phyloP scores from a whole-genome alignment of 306 rosid species.

The Aeschynomene evenia region DNA sequence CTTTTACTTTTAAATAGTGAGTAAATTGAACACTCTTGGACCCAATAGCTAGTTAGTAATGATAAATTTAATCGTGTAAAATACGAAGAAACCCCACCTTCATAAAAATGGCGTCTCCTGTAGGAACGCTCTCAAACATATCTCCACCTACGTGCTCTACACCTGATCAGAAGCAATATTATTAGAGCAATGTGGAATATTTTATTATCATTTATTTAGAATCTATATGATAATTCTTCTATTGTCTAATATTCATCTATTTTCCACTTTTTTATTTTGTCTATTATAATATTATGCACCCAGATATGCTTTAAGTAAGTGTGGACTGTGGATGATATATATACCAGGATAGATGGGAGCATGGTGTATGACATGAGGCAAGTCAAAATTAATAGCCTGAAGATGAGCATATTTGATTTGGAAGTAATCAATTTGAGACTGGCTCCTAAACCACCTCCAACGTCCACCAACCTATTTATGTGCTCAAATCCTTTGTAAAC shows the following conservation, averaged over 20 bases:
- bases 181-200: background rate
- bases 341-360: constrained; percentile 47
- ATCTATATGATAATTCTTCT: too few species aligned
- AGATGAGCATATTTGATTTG: constrained; percentile 40
- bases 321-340: too few species aligned
- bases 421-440: constrained; percentile 47
- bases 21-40: too few species aligned
- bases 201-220: background rate
- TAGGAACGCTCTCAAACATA: constrained; percentile 54
- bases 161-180: constrained; percentile 7
- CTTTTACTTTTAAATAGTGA: too few species aligned
- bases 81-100: constrained; percentile 30
- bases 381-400: constrained; percentile 34
- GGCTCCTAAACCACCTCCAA: constrained; percentile 59
- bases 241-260: too few species aligned
- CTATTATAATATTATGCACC: too few species aligned
- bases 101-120: constrained; percentile 55
- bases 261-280: too few species aligned
- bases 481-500: constrained; percentile 46
- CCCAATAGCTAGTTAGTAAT: too few species aligned
- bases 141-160: constrained; percentile 60
- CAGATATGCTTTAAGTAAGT: background rate
- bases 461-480: constrained; percentile 46
- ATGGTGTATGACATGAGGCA: constrained; percentile 46
- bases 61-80: too few species aligned